These are phyloP conservation scores for Aspergillus niger DNA, from an alignment of 2,329 filamentous ascomycete genomes.

Conservation along the genomic window DNA sequence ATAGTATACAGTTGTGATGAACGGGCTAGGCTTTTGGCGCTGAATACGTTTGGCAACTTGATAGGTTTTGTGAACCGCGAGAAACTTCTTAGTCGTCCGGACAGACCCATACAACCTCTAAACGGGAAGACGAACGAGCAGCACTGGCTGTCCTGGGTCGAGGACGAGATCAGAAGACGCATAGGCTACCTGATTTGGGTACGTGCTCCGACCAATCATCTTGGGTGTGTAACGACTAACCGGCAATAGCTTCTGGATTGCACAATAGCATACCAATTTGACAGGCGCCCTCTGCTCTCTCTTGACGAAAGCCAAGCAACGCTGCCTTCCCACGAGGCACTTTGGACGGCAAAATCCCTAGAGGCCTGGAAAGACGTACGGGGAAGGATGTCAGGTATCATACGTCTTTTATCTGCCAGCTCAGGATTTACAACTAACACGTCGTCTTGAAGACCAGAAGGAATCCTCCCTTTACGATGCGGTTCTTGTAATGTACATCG, in stretches of 20 bases:
- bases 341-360: conserved; percentile 43
- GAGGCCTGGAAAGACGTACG: conserved; percentile 35
- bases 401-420: background rate
- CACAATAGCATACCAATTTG: conserved; percentile 44
- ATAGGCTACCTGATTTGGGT: conserved; percentile 49
- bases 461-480: conserved; percentile 45
- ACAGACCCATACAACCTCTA: conserved; percentile 10
- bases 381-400: conserved; percentile 26
- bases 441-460: conserved; percentile 19
- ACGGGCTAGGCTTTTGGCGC: conserved; percentile 25
- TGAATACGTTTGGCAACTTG: conserved; percentile 33
- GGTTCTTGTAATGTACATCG: conserved; percentile 51
- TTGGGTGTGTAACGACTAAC: conserved; percentile 10
- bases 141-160: conserved; percentile 41
- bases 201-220: conserved; percentile 16
- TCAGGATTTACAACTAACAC: conserved; percentile 2
- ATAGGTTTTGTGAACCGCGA: conserved; percentile 26
- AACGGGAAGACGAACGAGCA: conserved; percentile 16
- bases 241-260: conserved; percentile 43
- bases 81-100: conserved; percentile 24
- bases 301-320: conserved; percentile 45
- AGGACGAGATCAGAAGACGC: conserved; percentile 40
- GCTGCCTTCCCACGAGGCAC: conserved; percentile 44
- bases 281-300: conserved; percentile 37
- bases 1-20: conserved; percentile 31